Base-by-base conservation (phyloP, 1,139 yeast genomes). In the Yamadazyma oceani region DNA sequence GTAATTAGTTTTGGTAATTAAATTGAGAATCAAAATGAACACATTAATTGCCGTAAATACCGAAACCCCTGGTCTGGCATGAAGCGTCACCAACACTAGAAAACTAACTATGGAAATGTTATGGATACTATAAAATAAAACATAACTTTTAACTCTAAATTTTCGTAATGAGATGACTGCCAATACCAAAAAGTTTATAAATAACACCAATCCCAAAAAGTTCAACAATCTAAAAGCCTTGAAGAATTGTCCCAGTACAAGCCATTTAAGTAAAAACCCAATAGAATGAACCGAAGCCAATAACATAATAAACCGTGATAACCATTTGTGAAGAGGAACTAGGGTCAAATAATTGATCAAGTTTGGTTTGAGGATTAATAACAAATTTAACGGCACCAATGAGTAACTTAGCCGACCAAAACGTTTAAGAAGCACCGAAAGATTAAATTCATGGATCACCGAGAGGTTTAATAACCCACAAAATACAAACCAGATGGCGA, bases 251-350 rank as follows among this genome's bases (percentile, higher is more conserved):
- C 66, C 66, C 11, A 55, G 60, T n/a, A 45, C 33, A 19, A 54
- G 48, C 81, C 84, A 83, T 44, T 64, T 65, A 17, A 57, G 54
- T 3, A 73, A 39, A 59, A 66, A 86, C n/a, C 80, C 81, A 22
- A 69, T 42, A 0, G 84, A 71, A 53, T 89, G 97, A 9, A 76
- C 33, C 0, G 71, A 33, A 0, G 78, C 76, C 29, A 78, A 61
- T 0, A 72, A 46, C 0, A 85, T 68, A 4, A 84, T 75, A 2
- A 82, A 43, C 45, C 97, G 64, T 2, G 94, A 82, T 0, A 85
- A 57, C 96, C 96, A 87, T 56, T 86, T 87, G 60, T 89, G 97
- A 11, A 85, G 53, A 10, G 66, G 67, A 5, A 87, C 51, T 11
- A 80, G 57, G 29, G 75, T 68, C 40, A 85, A 58, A 50, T 86